phyloP scores from a whole-genome alignment of 352 stramenopile species.

The Pythium phragmitis region DNA sequence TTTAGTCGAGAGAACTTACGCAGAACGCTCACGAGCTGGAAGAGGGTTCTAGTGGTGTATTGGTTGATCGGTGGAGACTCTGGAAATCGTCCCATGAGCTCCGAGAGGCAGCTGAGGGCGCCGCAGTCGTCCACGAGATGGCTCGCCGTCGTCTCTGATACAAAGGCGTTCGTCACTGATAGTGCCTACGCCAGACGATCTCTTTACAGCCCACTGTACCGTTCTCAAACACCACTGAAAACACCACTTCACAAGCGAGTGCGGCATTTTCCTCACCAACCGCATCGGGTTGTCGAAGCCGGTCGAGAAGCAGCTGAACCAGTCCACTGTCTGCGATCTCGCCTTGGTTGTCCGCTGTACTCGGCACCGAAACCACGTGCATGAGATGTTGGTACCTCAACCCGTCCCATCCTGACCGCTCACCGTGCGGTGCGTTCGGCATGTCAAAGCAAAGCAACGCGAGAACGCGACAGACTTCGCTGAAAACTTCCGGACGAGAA shows the following conservation, averaged over 20 bases:
- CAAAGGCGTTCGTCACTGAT: background rate
- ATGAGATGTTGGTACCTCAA: too few relatives aligned
- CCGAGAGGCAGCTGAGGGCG: conserved; percentile 29
- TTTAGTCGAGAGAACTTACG: conserved; percentile 23
- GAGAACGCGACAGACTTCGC: conserved; percentile 39
- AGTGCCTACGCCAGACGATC: background rate
- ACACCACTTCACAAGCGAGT: conserved; percentile 31
- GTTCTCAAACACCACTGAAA: conserved; percentile 46
- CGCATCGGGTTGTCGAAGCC: conserved; percentile 4
- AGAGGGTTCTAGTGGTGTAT: conserved; percentile 38
- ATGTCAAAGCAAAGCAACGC: conserved; percentile 56
- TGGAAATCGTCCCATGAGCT: conserved; percentile 27
- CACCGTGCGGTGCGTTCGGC: conserved; percentile 42
- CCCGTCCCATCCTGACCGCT: background rate
- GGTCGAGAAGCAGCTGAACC: conserved; percentile 31
- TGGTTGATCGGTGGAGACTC: conserved; percentile 26
- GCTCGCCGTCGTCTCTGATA: conserved; percentile 29
- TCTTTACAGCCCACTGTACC: conserved; percentile 21
- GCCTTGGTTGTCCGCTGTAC: conserved; percentile 54
- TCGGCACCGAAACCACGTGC: background rate
- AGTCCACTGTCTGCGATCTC: conserved; percentile 40
- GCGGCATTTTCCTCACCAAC: conserved; percentile 28
- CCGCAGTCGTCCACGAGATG: conserved; percentile 31
- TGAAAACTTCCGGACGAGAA: conserved; percentile 29
- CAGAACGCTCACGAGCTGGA: conserved; percentile 43